A percentile compares a stretch with the other conserved stretches of the same genome.
Conservation (phyloP, 441 rosid species). For the Isatis lusitanica region DNA sequence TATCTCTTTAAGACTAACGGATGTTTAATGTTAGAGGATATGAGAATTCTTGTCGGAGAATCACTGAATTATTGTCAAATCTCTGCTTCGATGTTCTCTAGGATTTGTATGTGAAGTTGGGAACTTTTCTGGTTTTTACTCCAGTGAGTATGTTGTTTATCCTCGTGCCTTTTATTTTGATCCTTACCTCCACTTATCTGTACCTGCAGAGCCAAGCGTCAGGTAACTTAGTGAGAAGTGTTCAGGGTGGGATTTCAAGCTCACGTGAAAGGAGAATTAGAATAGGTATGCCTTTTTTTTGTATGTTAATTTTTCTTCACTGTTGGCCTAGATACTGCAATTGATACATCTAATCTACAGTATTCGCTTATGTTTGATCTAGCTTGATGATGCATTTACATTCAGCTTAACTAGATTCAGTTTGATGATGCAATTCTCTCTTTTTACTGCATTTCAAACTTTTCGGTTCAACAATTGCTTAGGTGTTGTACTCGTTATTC, state of each 20-base stretch:
- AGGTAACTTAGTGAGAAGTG: slow-evolving; percentile 57
- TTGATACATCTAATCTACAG: background rate
- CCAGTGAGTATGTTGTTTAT: background rate
- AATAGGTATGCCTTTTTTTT: slow-evolving; percentile 42
- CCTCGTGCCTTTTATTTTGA: background rate
- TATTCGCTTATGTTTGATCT: background rate
- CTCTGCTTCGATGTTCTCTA: background rate
- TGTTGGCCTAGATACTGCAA: slow-evolving; percentile 4
- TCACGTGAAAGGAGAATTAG: slow-evolving; percentile 71
- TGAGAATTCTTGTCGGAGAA: too few species aligned
- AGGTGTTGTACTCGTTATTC: background rate
- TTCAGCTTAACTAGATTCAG: background rate
- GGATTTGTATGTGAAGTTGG: background rate
- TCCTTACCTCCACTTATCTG: background rate
- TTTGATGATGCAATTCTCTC: background rate
- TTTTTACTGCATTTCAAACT: background rate
- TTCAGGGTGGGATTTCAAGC: slow-evolving; percentile 44
- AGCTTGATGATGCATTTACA: background rate
- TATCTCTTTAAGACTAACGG: background rate
- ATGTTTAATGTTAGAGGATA: background rate
- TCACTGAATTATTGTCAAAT: background rate
- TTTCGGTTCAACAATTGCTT: background rate
- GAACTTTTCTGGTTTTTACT: background rate
- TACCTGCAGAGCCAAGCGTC: slow-evolving; percentile 59
- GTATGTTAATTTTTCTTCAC: slow-evolving; percentile 1